A percentile compares a stretch with the other conserved stretches of the same genome.
Evolutionary conservation across 306 rosid species (phyloP).

Genomic region (Citrullus amarus): DNA sequence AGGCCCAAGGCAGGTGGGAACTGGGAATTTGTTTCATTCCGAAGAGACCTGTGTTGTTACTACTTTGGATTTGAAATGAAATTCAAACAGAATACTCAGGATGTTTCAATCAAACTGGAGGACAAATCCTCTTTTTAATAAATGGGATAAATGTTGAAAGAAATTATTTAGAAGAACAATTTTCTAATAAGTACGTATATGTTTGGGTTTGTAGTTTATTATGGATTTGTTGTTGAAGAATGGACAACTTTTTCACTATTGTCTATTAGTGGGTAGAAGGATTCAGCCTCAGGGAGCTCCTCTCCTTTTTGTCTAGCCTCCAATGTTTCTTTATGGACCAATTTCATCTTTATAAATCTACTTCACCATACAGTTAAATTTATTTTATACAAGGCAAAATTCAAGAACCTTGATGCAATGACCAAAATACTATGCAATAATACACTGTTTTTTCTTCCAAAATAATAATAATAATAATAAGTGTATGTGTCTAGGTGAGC

Average conservation of each 20-base stretch:
- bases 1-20: neutral
- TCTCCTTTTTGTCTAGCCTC: neutral
- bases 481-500: too few species aligned
- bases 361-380: neutral
- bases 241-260: neutral
- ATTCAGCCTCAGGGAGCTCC: neutral
- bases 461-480: too few species aligned
- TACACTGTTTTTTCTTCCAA: neutral
- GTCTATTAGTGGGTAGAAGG: neutral
- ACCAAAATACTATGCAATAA: neutral
- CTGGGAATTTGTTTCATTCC: too few species aligned
- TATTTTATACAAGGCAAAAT: neutral
- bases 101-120: neutral
- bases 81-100: neutral
- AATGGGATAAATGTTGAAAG: neutral
- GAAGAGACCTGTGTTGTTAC: neutral
- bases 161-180: neutral
- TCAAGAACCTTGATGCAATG: neutral
- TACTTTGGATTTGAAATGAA: neutral
- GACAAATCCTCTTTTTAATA: neutral
- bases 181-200: neutral
- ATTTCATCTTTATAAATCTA: neutral
- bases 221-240: neutral
- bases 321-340: neutral
- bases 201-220: neutral